Evolutionary conservation across 2,329 filamentous ascomycete genomes (phyloP).

Genomic region (Aspergillus ibericus): DNA sequence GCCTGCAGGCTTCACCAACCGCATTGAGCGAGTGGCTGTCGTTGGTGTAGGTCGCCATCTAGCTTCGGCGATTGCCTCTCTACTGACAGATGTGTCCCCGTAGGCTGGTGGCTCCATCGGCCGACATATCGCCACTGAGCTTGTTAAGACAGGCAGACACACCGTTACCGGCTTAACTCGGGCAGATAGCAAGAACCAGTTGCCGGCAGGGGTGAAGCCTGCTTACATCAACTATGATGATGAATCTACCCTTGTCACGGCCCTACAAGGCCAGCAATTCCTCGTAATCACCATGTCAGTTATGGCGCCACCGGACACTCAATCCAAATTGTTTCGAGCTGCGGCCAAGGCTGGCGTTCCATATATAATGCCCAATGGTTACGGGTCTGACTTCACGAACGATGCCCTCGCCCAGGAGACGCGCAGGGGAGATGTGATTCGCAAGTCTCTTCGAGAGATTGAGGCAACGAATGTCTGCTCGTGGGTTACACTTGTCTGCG

Average conservation of each 20-base stretch:
- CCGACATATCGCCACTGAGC: constrained; percentile 29
- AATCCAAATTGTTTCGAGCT: constrained; percentile 52
- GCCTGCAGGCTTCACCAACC: background rate
- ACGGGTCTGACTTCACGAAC: constrained; percentile 27
- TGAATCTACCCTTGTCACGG: constrained; percentile 33
- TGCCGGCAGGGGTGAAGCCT: background rate
- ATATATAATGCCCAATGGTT: constrained; percentile 56
- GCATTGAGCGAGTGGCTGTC: constrained; percentile 37
- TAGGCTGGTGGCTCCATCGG: constrained; percentile 36
- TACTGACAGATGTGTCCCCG: constrained; percentile 2
- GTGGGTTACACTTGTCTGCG: constrained; percentile 45
- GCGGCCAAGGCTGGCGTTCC: constrained; percentile 56
- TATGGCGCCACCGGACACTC: constrained; percentile 45
- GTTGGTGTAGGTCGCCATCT: constrained; percentile 32
- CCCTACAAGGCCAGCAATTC: constrained; percentile 55
- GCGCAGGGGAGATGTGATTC: constrained; percentile 22
- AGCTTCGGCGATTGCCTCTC: background rate
- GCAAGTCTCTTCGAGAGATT: constrained; percentile 28
- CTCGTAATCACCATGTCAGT: constrained; percentile 55
- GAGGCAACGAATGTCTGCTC: constrained; percentile 35
- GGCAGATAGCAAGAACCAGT: constrained; percentile 24
- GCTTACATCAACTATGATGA: background rate
- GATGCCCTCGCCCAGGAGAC: constrained; percentile 30
- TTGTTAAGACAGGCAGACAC: constrained; percentile 51
- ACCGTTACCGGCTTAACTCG: constrained; percentile 53